Conservation (phyloP, 2,329 filamentous ascomycete species). For the Fusarium longipes region DNA sequence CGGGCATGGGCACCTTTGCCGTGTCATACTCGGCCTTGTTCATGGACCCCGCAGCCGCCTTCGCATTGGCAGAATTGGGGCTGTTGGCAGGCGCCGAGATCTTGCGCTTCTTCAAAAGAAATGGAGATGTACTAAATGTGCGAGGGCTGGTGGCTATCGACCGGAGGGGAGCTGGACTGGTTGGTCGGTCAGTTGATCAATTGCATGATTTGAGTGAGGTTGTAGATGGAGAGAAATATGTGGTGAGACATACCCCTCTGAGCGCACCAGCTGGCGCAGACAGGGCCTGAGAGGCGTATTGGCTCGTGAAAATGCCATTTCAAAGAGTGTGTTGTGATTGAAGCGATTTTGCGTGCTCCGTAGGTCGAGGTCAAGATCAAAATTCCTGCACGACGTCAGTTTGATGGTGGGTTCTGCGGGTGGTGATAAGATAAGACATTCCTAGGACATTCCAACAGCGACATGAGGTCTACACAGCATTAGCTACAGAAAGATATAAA, state of each 20-base stretch:
- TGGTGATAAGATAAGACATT: constrained; percentile 45
- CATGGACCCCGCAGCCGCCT: constrained; percentile 31
- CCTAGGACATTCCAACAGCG: background rate
- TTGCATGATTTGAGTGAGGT: background rate
- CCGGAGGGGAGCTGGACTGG: constrained; percentile 34
- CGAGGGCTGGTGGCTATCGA: constrained; percentile 34
- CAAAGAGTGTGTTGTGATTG: constrained; percentile 4
- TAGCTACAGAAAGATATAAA: background rate
- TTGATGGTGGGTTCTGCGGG: constrained; percentile 11
- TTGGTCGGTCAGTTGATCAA: constrained; percentile 28
- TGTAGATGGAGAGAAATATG: background rate
- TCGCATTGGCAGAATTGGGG: constrained; percentile 38
- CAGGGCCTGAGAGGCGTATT: constrained; percentile 40
- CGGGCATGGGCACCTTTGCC: constrained; percentile 45
- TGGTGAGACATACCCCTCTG: constrained; percentile 38
- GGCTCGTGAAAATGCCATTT: constrained; percentile 41
- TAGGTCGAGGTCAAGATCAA: constrained; percentile 15
- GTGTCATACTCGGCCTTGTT: constrained; percentile 38
- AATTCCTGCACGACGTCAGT: constrained; percentile 45
- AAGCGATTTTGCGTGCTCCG: background rate
- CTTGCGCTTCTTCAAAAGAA: constrained; percentile 55
- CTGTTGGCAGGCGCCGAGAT: constrained; percentile 49
- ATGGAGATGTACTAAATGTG: constrained; percentile 47
- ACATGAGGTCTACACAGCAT: background rate
- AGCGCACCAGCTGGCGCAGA: constrained; percentile 40